Evolutionary conservation across 2,329 filamentous ascomycete species (phyloP).

Genomic region (Helotiales sp.): DNA sequence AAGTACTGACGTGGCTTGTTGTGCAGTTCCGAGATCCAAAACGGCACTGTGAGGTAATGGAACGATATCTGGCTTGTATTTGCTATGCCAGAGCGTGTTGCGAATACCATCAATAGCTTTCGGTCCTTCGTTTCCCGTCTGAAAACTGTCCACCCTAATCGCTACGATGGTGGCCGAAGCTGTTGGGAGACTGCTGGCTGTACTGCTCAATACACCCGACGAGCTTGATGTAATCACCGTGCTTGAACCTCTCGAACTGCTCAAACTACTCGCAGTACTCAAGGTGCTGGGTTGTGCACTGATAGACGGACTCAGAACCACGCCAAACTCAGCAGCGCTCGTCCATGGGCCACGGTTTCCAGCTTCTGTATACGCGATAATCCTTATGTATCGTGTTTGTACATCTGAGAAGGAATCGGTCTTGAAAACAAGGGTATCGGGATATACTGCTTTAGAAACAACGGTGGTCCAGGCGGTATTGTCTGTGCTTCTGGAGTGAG

Average conservation of each 20-base stretch:
- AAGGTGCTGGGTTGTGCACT: background rate
- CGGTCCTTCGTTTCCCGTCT: background rate
- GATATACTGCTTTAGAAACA: background rate
- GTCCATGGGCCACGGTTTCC: conserved; percentile 1
- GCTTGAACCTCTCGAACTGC: background rate
- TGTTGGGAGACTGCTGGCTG: background rate
- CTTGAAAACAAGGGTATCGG: background rate
- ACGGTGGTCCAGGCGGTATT: background rate
- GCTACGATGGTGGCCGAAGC: background rate
- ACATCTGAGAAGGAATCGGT: background rate
- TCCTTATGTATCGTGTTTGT: background rate
- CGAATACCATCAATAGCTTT: background rate
- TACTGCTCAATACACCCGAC: background rate
- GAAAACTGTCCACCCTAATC: background rate
- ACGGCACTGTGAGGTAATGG: background rate
- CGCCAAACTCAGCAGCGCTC: background rate
- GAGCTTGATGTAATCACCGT: background rate
- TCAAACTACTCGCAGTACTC: background rate
- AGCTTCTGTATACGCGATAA: background rate
- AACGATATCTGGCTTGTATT: background rate
- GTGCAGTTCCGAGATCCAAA: background rate
- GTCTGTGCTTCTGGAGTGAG: background rate
- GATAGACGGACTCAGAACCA: background rate
- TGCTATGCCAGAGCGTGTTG: background rate
- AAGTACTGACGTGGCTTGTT: background rate